Evolutionary conservation across 345 rosid species (phyloP).

Genomic region (Acer negundo): DNA sequence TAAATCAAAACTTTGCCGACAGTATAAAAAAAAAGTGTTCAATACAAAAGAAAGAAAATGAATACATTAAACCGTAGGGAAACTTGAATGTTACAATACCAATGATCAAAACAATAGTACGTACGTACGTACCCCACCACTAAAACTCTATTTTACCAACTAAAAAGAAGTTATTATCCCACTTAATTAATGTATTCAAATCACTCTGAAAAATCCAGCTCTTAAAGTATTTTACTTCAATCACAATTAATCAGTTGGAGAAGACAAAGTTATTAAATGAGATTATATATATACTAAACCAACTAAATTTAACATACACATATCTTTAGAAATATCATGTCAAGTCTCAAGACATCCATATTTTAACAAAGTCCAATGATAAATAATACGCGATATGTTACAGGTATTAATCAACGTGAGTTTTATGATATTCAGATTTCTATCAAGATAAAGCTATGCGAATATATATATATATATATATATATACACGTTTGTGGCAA

Average conservation of each 20-base stretch:
- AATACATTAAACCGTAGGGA: slow-evolving; percentile 1
- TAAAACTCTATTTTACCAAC: slow-evolving; percentile 19
- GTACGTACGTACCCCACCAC: not conserved
- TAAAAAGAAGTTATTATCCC: not conserved
- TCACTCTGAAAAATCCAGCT: not conserved
- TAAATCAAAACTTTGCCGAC: slow-evolving; percentile 4
- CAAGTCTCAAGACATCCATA: too few species aligned
- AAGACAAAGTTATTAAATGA: not conserved
- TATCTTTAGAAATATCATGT: not conserved
- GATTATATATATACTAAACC: not conserved
- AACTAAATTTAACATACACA: not conserved
- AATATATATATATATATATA: too few species aligned
- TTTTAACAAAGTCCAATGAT: too few species aligned
- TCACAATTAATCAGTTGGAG: not conserved
- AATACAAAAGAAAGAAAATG: not conserved
- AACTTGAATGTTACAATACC: slow-evolving; percentile 1
- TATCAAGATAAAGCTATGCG: too few species aligned
- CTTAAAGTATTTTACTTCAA: not conserved
- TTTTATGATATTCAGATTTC: too few species aligned
- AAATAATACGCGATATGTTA: too few species aligned
- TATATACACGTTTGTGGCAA: too few species aligned
- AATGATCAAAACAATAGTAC: slow-evolving; percentile 1
- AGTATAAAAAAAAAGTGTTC: not conserved
- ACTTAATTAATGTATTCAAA: not conserved
- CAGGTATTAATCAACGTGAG: too few species aligned